phyloP scores from a whole-genome alignment of 2,329 filamentous ascomycete species.

The Ceratocystis cacaofunesta region DNA sequence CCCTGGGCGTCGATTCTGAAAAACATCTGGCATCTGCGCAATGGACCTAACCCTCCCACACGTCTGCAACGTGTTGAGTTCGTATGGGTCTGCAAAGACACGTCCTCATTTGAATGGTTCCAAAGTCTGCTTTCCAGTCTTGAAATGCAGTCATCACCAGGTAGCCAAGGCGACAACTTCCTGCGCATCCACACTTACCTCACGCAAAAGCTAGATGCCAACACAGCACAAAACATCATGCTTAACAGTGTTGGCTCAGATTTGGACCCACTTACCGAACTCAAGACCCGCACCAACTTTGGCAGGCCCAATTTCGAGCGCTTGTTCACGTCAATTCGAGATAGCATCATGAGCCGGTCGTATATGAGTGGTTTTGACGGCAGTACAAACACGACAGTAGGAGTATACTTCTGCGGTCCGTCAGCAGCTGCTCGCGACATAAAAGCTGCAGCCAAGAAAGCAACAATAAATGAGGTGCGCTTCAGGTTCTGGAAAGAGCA shows the following conservation, averaged over 20 bases:
- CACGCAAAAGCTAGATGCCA: conserved; percentile 67
- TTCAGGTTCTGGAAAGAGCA: conserved; percentile 99
- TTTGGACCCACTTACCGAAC: conserved; percentile 68
- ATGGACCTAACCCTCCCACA: conserved; percentile 62
- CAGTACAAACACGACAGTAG: conserved; percentile 47
- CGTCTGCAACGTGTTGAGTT: conserved; percentile 79
- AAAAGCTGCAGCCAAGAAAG: conserved; percentile 62
- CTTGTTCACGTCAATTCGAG: conserved; percentile 61
- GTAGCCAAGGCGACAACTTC: conserved; percentile 53
- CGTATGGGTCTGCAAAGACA: conserved; percentile 86
- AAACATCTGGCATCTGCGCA: conserved; percentile 81
- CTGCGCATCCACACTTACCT: conserved; percentile 83
- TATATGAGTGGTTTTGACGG: conserved; percentile 63
- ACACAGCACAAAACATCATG: conserved; percentile 78
- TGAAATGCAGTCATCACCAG: conserved; percentile 56
- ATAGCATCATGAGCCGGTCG: conserved; percentile 60
- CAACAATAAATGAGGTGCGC: conserved; percentile 61
- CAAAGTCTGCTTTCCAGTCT: conserved; percentile 70
- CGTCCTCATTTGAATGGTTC: conserved; percentile 84
- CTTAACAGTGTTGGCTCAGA: conserved; percentile 74
- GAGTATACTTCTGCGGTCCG: conserved; percentile 19
- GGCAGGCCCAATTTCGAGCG: conserved; percentile 70
- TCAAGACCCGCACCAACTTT: conserved; percentile 70
- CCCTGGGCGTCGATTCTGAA: conserved; percentile 67
- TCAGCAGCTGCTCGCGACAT: conserved; percentile 54